Conservation (phyloP, 306 rosid genomes). For the Gastrolobium villosum region DNA sequence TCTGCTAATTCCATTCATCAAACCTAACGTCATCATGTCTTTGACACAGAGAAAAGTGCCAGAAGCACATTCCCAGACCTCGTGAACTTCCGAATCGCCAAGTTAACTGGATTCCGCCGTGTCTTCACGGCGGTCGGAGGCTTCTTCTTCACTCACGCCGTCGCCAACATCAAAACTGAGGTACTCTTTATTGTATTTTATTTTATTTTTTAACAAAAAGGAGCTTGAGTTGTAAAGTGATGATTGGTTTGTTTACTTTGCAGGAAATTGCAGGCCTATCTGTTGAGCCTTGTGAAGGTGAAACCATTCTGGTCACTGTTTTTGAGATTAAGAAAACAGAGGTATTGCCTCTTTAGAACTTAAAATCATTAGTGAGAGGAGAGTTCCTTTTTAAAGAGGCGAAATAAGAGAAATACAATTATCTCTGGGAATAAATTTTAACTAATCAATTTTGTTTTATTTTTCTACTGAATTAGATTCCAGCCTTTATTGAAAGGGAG, state of each 20-base stretch:
- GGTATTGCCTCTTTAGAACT: constrained; percentile 51
- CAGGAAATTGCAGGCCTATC: constrained; percentile 87
- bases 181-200: constrained; percentile 36
- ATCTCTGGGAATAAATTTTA: neutral
- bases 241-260: constrained; percentile 24
- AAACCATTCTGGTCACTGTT: constrained; percentile 66
- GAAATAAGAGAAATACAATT: neutral
- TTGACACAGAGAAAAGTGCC: constrained; percentile 76
- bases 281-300: constrained; percentile 84
- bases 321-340: constrained; percentile 81
- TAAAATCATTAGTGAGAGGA: neutral
- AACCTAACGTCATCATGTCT: neutral
- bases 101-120: constrained; percentile 84
- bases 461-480: constrained; percentile 64
- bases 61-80: constrained; percentile 84
- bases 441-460: neutral
- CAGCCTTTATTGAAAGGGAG: constrained; percentile 83
- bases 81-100: constrained; percentile 73
- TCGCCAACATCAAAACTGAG: constrained; percentile 80
- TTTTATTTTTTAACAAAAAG: too few relatives aligned
- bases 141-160: constrained; percentile 71
- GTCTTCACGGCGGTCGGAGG: constrained; percentile 69
- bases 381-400: neutral
- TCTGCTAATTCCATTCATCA: neutral
- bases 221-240: too few relatives aligned